Evolutionary conservation across 176 grass and related monocot genomes (phyloP).

Genomic region (Rhynchospora tenuis): DNA sequence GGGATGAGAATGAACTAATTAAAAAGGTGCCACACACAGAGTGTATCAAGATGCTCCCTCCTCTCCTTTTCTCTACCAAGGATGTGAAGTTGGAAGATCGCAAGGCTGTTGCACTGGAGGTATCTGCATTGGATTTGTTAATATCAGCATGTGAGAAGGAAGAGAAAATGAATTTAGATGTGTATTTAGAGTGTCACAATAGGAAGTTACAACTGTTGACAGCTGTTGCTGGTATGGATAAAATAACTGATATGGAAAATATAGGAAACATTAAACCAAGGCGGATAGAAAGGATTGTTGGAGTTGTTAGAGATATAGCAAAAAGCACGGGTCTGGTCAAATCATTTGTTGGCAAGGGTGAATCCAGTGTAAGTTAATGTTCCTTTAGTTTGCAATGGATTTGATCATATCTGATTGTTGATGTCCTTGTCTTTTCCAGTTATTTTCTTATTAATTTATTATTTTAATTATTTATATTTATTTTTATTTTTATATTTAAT

Average conservation of each 20-base stretch:
- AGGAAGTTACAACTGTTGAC: conserved; percentile 78
- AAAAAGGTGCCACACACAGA: conserved; percentile 72
- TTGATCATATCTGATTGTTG: background rate
- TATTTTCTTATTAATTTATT: background rate
- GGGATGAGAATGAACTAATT: conserved; percentile 70
- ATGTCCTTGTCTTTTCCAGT: background rate
- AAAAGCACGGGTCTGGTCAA: conserved; percentile 58
- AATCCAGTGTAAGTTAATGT: conserved; percentile 50
- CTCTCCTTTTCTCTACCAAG: conserved; percentile 81
- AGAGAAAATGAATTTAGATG: conserved; percentile 63
- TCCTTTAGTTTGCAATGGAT: conserved; percentile 16
- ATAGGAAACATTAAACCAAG: conserved; percentile 47
- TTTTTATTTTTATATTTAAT: no score
- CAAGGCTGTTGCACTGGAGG: conserved; percentile 57
- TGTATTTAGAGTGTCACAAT: conserved; percentile 79
- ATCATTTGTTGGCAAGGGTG: conserved; percentile 53
- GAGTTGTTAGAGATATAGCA: conserved; percentile 66
- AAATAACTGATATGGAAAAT: conserved; percentile 46
- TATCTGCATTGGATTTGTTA: conserved; percentile 77
- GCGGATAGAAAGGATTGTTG: conserved; percentile 58
- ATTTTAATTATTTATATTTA: no score
- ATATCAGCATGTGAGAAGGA: conserved; percentile 85
- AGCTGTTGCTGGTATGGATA: conserved; percentile 68
- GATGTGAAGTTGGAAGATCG: conserved; percentile 62
- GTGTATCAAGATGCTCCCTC: conserved; percentile 75